A percentile compares a stretch with the other conserved stretches of the same genome.
Evolutionary conservation across 1,139 yeast genomes (phyloP).

Genomic region (Pneumocystis jirovecii): DNA sequence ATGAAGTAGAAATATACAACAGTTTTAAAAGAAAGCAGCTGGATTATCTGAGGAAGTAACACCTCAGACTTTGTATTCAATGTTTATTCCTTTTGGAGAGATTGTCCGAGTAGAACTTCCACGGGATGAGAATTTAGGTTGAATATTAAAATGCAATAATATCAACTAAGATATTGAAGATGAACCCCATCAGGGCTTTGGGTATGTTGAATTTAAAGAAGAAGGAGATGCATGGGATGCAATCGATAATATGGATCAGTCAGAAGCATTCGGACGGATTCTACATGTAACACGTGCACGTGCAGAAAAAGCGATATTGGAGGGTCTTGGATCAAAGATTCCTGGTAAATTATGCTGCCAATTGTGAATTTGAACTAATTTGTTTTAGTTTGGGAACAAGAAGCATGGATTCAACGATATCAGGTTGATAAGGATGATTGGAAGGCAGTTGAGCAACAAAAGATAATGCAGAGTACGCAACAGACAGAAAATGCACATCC

Average conservation of each 20-base stretch:
- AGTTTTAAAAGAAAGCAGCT: not conserved
- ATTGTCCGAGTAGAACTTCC: slow-evolving; percentile 19
- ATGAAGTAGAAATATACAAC: not conserved
- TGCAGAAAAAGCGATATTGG: slow-evolving; percentile 10
- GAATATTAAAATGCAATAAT: not conserved
- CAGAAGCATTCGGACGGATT: slow-evolving; percentile 20
- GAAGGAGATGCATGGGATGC: slow-evolving; percentile 26
- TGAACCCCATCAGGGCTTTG: slow-evolving; percentile 17
- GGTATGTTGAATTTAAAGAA: slow-evolving; percentile 22
- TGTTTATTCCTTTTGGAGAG: slow-evolving; percentile 27
- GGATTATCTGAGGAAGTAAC: not conserved
- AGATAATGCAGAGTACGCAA: not conserved
- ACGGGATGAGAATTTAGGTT: slow-evolving; percentile 11
- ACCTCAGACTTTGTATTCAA: slow-evolving; percentile 5
- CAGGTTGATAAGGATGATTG: slow-evolving; percentile 11
- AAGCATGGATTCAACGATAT: slow-evolving; percentile 15
- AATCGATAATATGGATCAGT: slow-evolving; percentile 25
- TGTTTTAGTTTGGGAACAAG: slow-evolving; percentile 16
- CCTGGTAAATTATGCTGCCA: slow-evolving; percentile 8
- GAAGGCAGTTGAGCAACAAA: not conserved
- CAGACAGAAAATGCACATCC: not conserved
- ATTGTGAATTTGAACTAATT: not conserved
- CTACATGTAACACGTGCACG: slow-evolving; percentile 20
- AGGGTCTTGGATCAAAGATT: slow-evolving; percentile 12
- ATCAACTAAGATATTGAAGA: slow-evolving; percentile 1